Percentiles rank a stretch among this genome's conserved stretches.
These are phyloP conservation scores for Leucosporidium scottii DNA, from an alignment of 768 basidiomycete genomes.

Conservation along the genomic window DNA sequence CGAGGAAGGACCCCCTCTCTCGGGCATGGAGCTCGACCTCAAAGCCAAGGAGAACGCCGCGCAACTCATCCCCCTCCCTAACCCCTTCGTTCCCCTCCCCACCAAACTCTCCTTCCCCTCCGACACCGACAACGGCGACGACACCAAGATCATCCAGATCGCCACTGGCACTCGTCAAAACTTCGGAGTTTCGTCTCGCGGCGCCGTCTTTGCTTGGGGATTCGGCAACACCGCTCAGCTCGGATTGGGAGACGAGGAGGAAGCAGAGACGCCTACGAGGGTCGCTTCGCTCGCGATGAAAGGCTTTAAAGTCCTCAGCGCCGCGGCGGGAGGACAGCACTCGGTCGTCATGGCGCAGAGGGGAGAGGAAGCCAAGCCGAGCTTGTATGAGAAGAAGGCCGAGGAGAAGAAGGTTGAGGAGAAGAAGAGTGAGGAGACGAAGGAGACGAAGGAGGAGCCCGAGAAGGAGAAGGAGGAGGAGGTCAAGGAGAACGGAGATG, in stretches of 20 bases:
- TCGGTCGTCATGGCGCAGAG: conserved; percentile 36
- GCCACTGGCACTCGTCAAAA: conserved; percentile 45
- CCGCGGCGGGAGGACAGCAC: conserved; percentile 44
- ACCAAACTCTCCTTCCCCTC: conserved; percentile 45
- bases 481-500: not conserved
- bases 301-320: conserved; percentile 37
- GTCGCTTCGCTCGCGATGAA: conserved; percentile 31
- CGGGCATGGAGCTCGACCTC: conserved; percentile 25
- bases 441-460: no score
- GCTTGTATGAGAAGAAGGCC: not conserved
- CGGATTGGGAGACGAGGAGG: conserved; percentile 44
- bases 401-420: not conserved
- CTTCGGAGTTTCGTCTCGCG: conserved; percentile 44
- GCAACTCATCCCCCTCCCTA: conserved; percentile 36
- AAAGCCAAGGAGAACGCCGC: conserved; percentile 36
- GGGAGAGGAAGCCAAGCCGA: conserved; percentile 6
- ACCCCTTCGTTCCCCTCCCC: conserved; percentile 41
- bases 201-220: conserved; percentile 47
- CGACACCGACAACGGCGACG: conserved; percentile 39
- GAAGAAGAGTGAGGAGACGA: no score
- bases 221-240: conserved; percentile 43
- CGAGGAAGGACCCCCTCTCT: conserved; percentile 9
- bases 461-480: no score
- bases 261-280: conserved; percentile 41
- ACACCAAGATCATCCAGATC: conserved; percentile 43